A percentile compares a stretch with the other conserved stretches of the same genome.
These are phyloP conservation scores for Globisporangium megalacanthum DNA, from an alignment of 352 stramenopile species.

Conservation along the genomic window DNA sequence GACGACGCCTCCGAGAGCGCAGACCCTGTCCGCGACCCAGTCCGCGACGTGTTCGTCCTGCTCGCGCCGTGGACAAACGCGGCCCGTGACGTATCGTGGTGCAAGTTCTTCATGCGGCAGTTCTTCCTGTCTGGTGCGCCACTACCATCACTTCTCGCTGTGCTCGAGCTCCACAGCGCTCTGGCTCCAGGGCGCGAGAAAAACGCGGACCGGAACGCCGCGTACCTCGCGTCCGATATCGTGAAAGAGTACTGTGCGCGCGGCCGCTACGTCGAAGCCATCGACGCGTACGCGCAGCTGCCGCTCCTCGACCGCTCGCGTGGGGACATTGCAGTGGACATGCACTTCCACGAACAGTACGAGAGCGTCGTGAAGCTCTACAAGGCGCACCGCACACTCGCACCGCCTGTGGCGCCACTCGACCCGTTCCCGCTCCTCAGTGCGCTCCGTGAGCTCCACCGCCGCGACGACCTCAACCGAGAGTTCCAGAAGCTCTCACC, in stretches of 20 bases:
- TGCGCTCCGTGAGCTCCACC: constrained; percentile 37
- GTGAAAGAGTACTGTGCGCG: constrained; percentile 51
- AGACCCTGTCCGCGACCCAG: neutral
- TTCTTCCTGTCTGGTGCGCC: constrained; percentile 52
- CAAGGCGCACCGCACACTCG: constrained; percentile 28
- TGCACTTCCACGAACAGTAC: constrained; percentile 58
- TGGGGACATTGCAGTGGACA: constrained; percentile 24
- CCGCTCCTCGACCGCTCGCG: constrained; percentile 24
- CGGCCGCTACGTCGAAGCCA: constrained; percentile 46
- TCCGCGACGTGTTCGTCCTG: constrained; percentile 26
- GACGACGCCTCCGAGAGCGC: constrained; percentile 5
- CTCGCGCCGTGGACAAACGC: constrained; percentile 54
- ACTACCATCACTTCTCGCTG: constrained; percentile 31
- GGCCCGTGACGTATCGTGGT: constrained; percentile 32
- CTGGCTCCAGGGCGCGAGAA: neutral
- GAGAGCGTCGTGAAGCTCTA: constrained; percentile 41
- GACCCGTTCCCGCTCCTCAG: constrained; percentile 42
- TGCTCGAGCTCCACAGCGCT: constrained; percentile 19
- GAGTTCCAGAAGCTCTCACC: constrained; percentile 39
- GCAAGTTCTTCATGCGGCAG: constrained; percentile 54
- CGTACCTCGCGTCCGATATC: constrained; percentile 23
- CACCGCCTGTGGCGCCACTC: constrained; percentile 19
- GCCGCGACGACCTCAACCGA: constrained; percentile 38
- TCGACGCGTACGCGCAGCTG: constrained; percentile 43
- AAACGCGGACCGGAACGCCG: constrained; percentile 13